phyloP scores from a whole-genome alignment of 164 flowering plant species.

The Dillenia turbinata region DNA sequence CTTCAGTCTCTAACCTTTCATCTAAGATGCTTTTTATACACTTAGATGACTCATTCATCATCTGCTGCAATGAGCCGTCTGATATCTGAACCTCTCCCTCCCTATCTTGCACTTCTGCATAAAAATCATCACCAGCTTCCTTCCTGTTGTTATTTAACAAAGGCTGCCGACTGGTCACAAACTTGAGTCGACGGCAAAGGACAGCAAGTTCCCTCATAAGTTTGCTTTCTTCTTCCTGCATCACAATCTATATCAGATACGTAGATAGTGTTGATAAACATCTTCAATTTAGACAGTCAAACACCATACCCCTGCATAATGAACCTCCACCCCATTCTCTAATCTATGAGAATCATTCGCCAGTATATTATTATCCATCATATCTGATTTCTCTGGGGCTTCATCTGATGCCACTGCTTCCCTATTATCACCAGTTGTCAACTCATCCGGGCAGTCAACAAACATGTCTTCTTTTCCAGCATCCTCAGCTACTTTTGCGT shows the following conservation, averaged over 20 bases:
- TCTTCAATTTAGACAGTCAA: not conserved
- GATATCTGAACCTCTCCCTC: slow-evolving; percentile 7
- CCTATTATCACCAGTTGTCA: slow-evolving; percentile 19
- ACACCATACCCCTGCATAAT: not conserved
- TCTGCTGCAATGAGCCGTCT: slow-evolving; percentile 25
- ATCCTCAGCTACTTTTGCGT: slow-evolving; percentile 41
- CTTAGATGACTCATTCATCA: slow-evolving; percentile 49
- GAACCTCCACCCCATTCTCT: slow-evolving; percentile 23
- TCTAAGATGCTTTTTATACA: slow-evolving; percentile 32
- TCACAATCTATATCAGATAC: slow-evolving; percentile 8
- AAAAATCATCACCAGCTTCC: slow-evolving; percentile 15
- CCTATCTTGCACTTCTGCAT: slow-evolving; percentile 20
- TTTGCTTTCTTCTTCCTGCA: slow-evolving; percentile 69
- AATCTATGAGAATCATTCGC: slow-evolving; percentile 14
- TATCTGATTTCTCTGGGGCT: slow-evolving; percentile 21
- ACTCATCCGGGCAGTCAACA: slow-evolving; percentile 68
- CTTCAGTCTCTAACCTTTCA: slow-evolving; percentile 34
- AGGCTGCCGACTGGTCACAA: slow-evolving; percentile 18
- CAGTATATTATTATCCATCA: slow-evolving; percentile 13
- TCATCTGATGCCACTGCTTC: slow-evolving; percentile 15
- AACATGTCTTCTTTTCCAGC: slow-evolving; percentile 61
- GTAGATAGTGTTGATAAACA: not conserved
- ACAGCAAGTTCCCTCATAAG: slow-evolving; percentile 29
- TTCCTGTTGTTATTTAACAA: slow-evolving; percentile 17
- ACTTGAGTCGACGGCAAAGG: slow-evolving; percentile 35